Evolutionary conservation across 208 protist species (phyloP).

Genomic region (Leishmania tropica): DNA sequence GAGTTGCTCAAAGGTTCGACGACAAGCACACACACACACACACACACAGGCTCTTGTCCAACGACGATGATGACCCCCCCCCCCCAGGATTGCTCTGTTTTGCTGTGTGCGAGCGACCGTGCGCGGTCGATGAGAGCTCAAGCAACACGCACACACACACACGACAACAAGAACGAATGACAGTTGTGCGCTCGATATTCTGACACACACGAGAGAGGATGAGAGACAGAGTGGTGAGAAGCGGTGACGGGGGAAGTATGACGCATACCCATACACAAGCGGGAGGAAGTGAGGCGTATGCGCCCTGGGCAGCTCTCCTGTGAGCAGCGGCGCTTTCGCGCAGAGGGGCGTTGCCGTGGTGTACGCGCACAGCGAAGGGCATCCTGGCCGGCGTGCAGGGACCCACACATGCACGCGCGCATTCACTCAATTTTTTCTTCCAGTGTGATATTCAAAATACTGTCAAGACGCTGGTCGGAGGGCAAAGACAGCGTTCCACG

Average conservation of each 20-base stretch:
- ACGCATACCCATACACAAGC: not conserved
- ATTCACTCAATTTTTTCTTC: not conserved
- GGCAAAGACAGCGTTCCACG: not conserved
- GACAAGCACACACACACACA: not conserved
- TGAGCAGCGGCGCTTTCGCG: not conserved
- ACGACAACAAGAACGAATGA: not conserved
- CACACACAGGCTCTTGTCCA: not conserved
- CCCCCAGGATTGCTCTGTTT: not conserved
- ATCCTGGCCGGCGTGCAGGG: not conserved
- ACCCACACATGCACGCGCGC: not conserved
- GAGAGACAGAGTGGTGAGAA: not conserved
- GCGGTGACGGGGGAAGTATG: not conserved
- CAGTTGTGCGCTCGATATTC: not conserved
- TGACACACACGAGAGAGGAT: not conserved
- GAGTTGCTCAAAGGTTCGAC: not conserved
- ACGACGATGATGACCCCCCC: not conserved
- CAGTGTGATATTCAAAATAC: not conserved
- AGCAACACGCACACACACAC: not conserved
- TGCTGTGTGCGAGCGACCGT: not conserved
- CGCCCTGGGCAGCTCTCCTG: not conserved
- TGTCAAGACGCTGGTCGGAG: not conserved
- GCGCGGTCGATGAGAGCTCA: not conserved
- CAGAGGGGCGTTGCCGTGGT: not conserved
- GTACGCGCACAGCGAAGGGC: not conserved
- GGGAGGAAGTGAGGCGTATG: not conserved